A percentile compares a stretch with the other conserved stretches of the same genome.
Evolutionary conservation across 129 eudicot genomes (phyloP).

Genomic region (Chrysanthemum lavandulifolium): DNA sequence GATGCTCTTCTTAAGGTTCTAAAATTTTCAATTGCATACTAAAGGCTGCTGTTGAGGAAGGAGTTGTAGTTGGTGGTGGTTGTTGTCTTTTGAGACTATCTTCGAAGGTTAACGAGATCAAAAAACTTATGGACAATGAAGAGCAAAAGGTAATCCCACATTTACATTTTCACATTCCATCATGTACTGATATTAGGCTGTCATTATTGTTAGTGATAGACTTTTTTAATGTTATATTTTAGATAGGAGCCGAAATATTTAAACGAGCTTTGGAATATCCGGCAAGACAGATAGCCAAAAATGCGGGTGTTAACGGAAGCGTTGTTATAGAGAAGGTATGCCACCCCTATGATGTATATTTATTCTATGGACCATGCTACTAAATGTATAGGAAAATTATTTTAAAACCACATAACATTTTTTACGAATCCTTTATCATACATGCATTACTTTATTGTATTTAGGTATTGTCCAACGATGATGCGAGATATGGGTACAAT

Average conservation of each 20-base stretch:
- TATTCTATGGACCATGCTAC: too few species aligned
- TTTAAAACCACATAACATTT: too few species aligned
- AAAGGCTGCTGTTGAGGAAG: conserved; percentile 97
- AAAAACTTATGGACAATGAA: conserved; percentile 67
- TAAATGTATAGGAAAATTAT: too few species aligned
- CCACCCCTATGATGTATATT: background rate
- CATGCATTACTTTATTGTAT: background rate
- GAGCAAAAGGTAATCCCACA: conserved; percentile 66
- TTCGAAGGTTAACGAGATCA: conserved; percentile 53
- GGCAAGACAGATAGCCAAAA: conserved; percentile 75
- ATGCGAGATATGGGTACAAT: conserved; percentile 67
- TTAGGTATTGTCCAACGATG: conserved; percentile 60
- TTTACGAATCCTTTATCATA: too few species aligned
- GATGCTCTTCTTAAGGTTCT: conserved; percentile 7
- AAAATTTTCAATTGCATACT: conserved; percentile 2
- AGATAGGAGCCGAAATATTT: conserved; percentile 92
- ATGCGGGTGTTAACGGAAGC: conserved; percentile 88
- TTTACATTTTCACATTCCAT: conserved; percentile 8
- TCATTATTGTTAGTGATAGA: background rate
- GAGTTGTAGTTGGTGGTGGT: conserved; percentile 96
- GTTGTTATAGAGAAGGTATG: conserved; percentile 70
- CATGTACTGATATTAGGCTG: background rate
- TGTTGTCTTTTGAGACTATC: conserved; percentile 84
- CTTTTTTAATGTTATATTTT: conserved; percentile 12
- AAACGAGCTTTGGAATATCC: conserved; percentile 82